These are phyloP conservation scores for Barnettozyma populi DNA, from an alignment of 805 yeast genomes.

Conservation along the genomic window DNA sequence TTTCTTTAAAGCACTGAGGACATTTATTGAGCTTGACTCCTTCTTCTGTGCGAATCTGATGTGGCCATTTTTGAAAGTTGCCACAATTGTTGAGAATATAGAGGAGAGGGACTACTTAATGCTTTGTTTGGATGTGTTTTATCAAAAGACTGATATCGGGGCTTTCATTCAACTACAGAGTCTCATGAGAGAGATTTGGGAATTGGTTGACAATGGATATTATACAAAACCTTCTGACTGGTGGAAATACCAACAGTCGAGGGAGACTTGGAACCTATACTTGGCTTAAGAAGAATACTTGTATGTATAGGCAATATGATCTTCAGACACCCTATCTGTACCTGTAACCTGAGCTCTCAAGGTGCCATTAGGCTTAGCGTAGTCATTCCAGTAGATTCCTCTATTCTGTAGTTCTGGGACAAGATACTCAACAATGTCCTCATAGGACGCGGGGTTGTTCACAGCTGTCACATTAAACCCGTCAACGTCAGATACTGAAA, in stretches of 20 bases:
- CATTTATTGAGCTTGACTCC: constrained; percentile 3
- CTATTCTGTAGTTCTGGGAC: constrained; percentile 35
- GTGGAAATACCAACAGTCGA: constrained; percentile 6
- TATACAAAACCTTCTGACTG: constrained; percentile 5
- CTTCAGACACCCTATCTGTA: constrained; percentile 2
- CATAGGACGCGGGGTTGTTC: constrained; percentile 34
- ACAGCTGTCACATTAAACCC: constrained; percentile 40
- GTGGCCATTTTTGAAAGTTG: constrained; percentile 7
- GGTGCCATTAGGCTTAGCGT: constrained; percentile 17
- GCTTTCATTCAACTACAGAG: constrained; percentile 3
- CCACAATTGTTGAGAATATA: not conserved
- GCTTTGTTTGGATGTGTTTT: not conserved
- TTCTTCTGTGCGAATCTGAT: constrained; percentile 10
- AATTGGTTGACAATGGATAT: not conserved
- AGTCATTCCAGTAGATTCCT: constrained; percentile 35
- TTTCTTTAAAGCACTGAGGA: constrained; percentile 4
- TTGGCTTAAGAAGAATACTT: constrained; percentile 8
- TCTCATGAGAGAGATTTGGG: constrained; percentile 7
- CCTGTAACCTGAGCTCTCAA: constrained; percentile 12
- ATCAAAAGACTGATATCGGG: constrained; percentile 8
- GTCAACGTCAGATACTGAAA: constrained; percentile 35
- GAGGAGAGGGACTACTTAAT: not conserved
- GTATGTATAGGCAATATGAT: constrained; percentile 8
- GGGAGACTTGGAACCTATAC: constrained; percentile 5
- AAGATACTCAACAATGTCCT: constrained; percentile 34